Conservation (phyloP, 2,329 filamentous ascomycete genomes). For the Pseudophaeomoniella oleicola region DNA sequence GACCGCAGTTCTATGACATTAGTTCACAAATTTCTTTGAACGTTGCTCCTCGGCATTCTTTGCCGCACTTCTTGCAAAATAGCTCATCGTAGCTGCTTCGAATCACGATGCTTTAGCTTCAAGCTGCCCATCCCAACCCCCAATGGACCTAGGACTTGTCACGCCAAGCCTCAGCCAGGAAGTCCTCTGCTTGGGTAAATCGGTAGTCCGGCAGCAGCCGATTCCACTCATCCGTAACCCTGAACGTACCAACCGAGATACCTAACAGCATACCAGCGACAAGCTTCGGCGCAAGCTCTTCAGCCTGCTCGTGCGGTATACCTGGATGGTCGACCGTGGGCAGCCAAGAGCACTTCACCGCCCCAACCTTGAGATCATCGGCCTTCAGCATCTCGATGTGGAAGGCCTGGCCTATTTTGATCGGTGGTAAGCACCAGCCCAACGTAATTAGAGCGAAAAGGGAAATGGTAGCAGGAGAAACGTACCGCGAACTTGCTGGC, state of each 20-base stretch:
- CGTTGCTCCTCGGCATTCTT: no score
- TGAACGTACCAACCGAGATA: conserved; percentile 10
- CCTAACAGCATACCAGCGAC: conserved; percentile 13
- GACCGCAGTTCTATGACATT: no score
- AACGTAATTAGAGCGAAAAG: conserved; percentile 4
- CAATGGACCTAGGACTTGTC: conserved; percentile 12
- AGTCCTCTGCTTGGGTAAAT: conserved; percentile 17
- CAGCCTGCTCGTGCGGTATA: conserved; percentile 14
- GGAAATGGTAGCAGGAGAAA: conserved; percentile 1
- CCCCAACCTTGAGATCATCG: conserved; percentile 33
- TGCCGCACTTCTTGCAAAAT: no score
- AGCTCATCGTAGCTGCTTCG: no score
- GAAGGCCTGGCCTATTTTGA: conserved; percentile 13
- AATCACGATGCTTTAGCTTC: no score
- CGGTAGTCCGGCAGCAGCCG: conserved; percentile 19
- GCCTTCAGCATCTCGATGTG: conserved; percentile 27
- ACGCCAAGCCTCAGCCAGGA: conserved; percentile 14
- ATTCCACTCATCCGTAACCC: conserved; percentile 21
- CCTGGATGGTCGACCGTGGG: conserved; percentile 14
- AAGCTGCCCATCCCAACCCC: no score
- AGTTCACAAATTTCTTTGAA: no score
- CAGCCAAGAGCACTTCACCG: conserved; percentile 13
- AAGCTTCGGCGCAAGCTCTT: conserved; percentile 10
- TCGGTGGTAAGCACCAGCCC: conserved; percentile 4
- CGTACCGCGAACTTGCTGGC: conserved; percentile 20